Conservation (phyloP, 1,284 basidiomycete genomes). For the Ustilago esculenta region DNA sequence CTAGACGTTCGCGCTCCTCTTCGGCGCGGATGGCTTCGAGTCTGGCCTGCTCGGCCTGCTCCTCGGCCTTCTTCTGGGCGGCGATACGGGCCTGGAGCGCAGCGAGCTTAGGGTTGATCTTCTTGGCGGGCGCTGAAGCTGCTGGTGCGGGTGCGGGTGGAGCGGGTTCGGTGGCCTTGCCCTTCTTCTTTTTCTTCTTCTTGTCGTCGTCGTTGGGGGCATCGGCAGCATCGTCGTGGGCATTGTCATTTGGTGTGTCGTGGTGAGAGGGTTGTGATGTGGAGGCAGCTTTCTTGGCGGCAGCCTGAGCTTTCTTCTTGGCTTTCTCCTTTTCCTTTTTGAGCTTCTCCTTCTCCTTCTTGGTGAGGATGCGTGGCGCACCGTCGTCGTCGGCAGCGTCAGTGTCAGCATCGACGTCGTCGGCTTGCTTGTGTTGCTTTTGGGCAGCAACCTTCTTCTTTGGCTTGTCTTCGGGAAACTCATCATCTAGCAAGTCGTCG, state of each 20-base stretch:
- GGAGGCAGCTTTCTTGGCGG: conserved; percentile 54
- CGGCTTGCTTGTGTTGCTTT: conserved; percentile 24
- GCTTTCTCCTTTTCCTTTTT: conserved; percentile 66
- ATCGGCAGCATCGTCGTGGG: conserved; percentile 12
- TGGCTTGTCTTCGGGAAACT: conserved; percentile 48
- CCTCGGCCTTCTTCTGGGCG: conserved; percentile 65
- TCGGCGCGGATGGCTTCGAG: conserved; percentile 57
- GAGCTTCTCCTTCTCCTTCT: conserved; percentile 66
- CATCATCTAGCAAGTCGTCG: conserved; percentile 46
- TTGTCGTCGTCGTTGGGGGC: conserved; percentile 41
- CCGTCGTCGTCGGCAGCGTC: conserved; percentile 40
- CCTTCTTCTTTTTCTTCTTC: conserved; percentile 64
- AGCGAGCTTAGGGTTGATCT: conserved; percentile 60
- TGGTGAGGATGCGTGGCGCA: conserved; percentile 56
- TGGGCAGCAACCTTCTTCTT: conserved; percentile 36
- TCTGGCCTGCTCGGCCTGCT: conserved; percentile 59
- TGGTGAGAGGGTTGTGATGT: conserved; percentile 32
- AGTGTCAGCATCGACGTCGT: conserved; percentile 11
- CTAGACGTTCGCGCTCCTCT: conserved; percentile 64
- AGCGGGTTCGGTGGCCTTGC: conserved; percentile 46
- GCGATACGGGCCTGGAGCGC: conserved; percentile 64
- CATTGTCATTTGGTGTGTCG: conserved; percentile 34
- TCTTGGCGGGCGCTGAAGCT: conserved; percentile 51
- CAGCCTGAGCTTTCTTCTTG: conserved; percentile 63
- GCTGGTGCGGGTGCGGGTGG: conserved; percentile 44